These are phyloP conservation scores for Saccharomycopsis babjevae DNA, from an alignment of 805 yeast species.

Conservation along the genomic window DNA sequence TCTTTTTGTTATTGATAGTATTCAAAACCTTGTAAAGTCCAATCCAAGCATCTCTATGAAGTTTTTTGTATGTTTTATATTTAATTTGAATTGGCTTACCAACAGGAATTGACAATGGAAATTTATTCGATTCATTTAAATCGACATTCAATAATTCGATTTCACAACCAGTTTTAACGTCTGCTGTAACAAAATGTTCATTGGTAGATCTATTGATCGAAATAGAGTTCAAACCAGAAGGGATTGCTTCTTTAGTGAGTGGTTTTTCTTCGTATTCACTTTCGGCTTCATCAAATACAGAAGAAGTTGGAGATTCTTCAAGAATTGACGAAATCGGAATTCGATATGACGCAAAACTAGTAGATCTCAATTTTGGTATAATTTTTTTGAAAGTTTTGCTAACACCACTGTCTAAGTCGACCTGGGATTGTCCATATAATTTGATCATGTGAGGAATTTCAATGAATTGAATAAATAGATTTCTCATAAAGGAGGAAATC, in stretches of 20 bases:
- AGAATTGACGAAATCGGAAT: background rate
- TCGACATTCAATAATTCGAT: conserved; percentile 21
- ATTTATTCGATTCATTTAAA: conserved; percentile 9
- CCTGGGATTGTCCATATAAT: conserved; percentile 57
- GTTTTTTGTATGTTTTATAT: conserved; percentile 45
- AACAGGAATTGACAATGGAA: conserved; percentile 24
- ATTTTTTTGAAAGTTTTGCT: conserved; percentile 17
- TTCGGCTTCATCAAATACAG: conserved; percentile 24
- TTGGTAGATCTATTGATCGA: background rate
- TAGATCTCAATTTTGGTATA: conserved; percentile 5
- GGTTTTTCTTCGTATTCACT: conserved; percentile 23
- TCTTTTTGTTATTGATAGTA: conserved; percentile 43
- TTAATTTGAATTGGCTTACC: conserved; percentile 46
- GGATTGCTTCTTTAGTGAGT: background rate
- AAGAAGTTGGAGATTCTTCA: conserved; percentile 11
- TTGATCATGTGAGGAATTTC: conserved; percentile 72
- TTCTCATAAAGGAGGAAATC: conserved; percentile 57
- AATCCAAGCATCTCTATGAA: conserved; percentile 57
- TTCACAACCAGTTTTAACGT: conserved; percentile 23
- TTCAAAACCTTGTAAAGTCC: conserved; percentile 60
- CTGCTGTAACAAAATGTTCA: conserved; percentile 6
- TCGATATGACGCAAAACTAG: background rate
- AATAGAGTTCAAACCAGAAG: background rate
- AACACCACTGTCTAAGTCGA: conserved; percentile 23
- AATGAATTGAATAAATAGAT: conserved; percentile 58